phyloP scores from a whole-genome alignment of 805 yeast species.

The Zygotorulaspora danielsina region DNA sequence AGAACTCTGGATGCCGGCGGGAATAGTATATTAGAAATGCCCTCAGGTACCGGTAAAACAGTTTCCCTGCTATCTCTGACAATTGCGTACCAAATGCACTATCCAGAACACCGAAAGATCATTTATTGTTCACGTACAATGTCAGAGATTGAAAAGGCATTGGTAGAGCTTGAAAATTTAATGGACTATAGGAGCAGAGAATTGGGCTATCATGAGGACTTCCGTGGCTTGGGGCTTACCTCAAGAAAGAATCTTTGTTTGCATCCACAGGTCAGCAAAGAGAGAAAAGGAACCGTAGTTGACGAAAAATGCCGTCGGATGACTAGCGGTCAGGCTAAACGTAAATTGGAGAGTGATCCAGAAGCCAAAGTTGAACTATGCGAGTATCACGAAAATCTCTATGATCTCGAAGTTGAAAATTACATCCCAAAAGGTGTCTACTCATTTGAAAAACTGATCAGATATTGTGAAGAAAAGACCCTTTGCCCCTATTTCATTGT shows the following conservation, averaged over 20 bases:
- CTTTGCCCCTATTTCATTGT: constrained; percentile 97
- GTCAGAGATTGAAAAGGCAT: constrained; percentile 97
- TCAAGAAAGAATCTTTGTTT: constrained; percentile 91
- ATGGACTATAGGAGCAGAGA: constrained; percentile 85
- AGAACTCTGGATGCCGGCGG: constrained; percentile 94
- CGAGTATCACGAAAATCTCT: constrained; percentile 84
- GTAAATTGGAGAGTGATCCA: constrained; percentile 55
- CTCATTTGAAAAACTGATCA: constrained; percentile 79
- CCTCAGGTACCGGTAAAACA: constrained; percentile 98
- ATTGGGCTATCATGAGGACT: constrained; percentile 82
- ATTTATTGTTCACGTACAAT: constrained; percentile 98
- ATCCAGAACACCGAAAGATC: constrained; percentile 86
- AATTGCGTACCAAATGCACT: constrained; percentile 90
- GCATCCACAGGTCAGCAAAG: constrained; percentile 82
- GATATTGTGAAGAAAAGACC: constrained; percentile 70
- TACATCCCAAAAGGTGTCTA: constrained; percentile 90
- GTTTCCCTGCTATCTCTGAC: constrained; percentile 86
- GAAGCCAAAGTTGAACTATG: constrained; percentile 61
- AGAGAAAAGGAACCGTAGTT: constrained; percentile 84
- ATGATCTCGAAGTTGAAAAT: constrained; percentile 82
- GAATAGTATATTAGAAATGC: constrained; percentile 95
- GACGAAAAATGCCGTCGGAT: constrained; percentile 95
- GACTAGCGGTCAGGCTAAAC: constrained; percentile 85
- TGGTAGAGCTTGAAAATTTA: constrained; percentile 80
- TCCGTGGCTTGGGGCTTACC: constrained; percentile 90